These are phyloP conservation scores for Fraxinus sp. DNA, from an alignment of 305 asterid species.

Conservation along the genomic window DNA sequence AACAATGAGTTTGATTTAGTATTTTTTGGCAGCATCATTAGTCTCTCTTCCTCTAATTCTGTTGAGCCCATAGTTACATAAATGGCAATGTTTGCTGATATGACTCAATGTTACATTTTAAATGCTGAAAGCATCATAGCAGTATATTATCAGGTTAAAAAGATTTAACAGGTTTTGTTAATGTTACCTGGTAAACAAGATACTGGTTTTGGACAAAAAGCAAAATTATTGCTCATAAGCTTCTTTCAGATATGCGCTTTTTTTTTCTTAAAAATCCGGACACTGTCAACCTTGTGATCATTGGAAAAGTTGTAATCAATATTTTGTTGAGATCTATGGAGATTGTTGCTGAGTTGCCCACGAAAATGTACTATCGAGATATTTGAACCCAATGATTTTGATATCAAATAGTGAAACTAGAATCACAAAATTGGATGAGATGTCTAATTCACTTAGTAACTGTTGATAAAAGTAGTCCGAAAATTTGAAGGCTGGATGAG, in stretches of 20 bases:
- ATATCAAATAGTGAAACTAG: not conserved
- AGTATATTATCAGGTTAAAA: not conserved
- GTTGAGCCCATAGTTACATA: not conserved
- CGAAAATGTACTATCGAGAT: not conserved
- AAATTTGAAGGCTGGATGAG: not conserved
- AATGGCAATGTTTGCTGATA: not conserved
- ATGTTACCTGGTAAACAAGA: not conserved
- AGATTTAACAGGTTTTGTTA: not conserved
- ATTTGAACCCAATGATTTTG: not conserved
- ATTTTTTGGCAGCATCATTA: not conserved
- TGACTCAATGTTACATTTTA: not conserved
- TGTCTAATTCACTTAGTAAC: not conserved
- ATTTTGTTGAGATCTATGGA: not conserved
- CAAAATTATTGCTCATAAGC: not conserved
- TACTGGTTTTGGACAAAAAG: not conserved
- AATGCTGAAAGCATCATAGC: not conserved
- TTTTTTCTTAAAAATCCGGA: not conserved
- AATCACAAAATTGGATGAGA: not conserved
- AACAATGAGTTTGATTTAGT: not conserved
- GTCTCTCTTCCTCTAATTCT: not conserved
- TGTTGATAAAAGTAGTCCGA: not conserved
- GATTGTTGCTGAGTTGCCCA: not conserved
- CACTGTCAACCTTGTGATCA: not conserved
- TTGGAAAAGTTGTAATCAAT: not conserved
- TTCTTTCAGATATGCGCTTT: not conserved